Base-by-base conservation (phyloP, 2,329 filamentous ascomycete species). In the Rugonectria rugulosa region DNA sequence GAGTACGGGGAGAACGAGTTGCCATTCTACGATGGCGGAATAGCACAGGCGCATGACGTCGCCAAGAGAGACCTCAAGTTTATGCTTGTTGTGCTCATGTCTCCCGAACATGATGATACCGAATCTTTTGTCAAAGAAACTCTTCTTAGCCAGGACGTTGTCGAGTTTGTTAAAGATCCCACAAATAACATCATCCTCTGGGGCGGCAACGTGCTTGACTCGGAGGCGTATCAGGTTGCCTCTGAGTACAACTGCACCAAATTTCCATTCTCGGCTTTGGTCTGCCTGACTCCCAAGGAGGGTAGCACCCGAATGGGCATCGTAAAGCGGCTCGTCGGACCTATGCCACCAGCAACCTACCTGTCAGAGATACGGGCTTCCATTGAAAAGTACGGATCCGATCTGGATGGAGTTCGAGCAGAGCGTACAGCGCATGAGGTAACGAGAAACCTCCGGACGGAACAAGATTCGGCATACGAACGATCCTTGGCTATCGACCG, bases 381-480 rank as follows among this genome's bases (percentile, higher is more conserved):
- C 5, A 89, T 96, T 58, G 82, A 86, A 43, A 88, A 89, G 59
- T 90, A 96, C 70, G 84, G 84, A n/a, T 83, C 88, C 14, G 87
- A 94, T 41, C 79, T 99, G 4, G 86, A 87, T 32, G 82, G 86
- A 24, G 88, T 90, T 17, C 85, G 93, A n/a, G 84, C 88, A 2
- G 87, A 91, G 66, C 83, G 93, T 48, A 84, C 86, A 14, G 91
- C 92, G 36, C 91, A 96, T 63, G 87, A 96, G 70, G 87, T 91
- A 2, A 85, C 89, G n/a, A 84, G 94, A 40, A 90, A 79, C 65
- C 79, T 99, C 27, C 85, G 93, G n/a, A 85, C 89, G 57, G 87
- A 97, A 72, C 95, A 99, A 72, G 92, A 98, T 71, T 90, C 86
- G 9, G 95, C 95, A 1, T 99, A 99, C 72, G 93, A 99, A 75